Evolutionary conservation across 495 filamentous ascomycete species (phyloP), one percentile per base, ranked within the genome.

Genomic region (Penicillium ucsense): DNA sequence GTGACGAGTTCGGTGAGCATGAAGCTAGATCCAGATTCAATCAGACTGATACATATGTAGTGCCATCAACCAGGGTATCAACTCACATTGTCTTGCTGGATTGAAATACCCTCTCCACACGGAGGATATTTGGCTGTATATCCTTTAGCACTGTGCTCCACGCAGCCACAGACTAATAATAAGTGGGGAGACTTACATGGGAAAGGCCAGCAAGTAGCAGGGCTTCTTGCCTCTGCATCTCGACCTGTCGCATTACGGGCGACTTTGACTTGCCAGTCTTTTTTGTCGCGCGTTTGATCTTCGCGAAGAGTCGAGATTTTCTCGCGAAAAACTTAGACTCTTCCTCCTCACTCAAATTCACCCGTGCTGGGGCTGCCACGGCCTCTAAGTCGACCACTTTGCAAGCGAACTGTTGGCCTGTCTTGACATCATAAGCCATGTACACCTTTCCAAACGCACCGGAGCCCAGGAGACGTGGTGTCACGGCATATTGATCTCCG

Each of bases 1-100:
- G 81, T 76, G 20, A 84, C 72, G 10, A 85, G 71, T 28, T 86
- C 82, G 31, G 77, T 74, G 47, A 86, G 79, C 12, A 83, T 76
- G 46, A 83, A 86, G 31, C 79, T 84, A 41, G n/a, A 38, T n/a
- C 20, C 8, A 2, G 3, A 27, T 8, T 31, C 6, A 8, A 30
- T 43, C 8, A 20, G 36, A 30, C 28, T 1, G 3, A 31, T 3
- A 10, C 27, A 5, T 2, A 8, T 1, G 1, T 8, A 8, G 37
- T 41, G 4, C 12, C 27, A 20, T 20, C 20, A 20, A 20, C 20
- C 20, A 20, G 12, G 2, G 5, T n/a, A 28, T 3, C 7, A n/a
- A 69, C 78, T 58, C 57, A 82, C 79, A 83, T 59, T 5, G 70
- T 75, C 46, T 67, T 61, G 4, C 56, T 52, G 0, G 73, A 75